Conservation (phyloP, 208 protist genomes). For the Novymonas esmeraldas region DNA sequence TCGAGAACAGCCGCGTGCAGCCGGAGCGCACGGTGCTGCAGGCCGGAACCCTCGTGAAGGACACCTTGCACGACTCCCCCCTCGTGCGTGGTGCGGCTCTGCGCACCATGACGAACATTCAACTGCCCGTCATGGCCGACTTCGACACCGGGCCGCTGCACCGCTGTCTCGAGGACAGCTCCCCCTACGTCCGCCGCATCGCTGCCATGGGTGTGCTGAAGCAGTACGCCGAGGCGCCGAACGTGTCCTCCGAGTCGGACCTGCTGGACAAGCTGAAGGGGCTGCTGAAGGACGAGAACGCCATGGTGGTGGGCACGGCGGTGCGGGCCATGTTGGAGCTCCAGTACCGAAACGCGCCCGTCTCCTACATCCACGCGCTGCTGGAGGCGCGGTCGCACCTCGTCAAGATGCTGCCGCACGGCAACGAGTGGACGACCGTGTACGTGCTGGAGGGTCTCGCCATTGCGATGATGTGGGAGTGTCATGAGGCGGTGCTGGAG, state of each 20-base stretch:
- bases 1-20: slow-evolving; percentile 97
- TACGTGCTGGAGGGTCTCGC: slow-evolving; percentile 97
- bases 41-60: slow-evolving; percentile 97
- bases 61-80: slow-evolving; percentile 95
- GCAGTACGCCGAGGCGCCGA: slow-evolving; percentile 95
- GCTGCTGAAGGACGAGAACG: slow-evolving; percentile 96
- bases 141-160: slow-evolving; percentile 96
- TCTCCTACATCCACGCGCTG: slow-evolving; percentile 29
- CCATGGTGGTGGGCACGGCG: slow-evolving; percentile 96
- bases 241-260: slow-evolving; percentile 85
- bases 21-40: slow-evolving; percentile 98
- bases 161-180: slow-evolving; percentile 92
- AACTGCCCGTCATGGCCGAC: slow-evolving; percentile 97
- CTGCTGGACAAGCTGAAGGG: slow-evolving; percentile 90
- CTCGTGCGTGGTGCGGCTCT: slow-evolving; percentile 98
- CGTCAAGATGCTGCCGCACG: slow-evolving; percentile 90
- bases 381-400: slow-evolving; percentile 87
- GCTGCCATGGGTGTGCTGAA: slow-evolving; percentile 98
- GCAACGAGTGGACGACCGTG: slow-evolving; percentile 97
- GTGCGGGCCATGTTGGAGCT: slow-evolving; percentile 92
- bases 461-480: slow-evolving; percentile 37
- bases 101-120: slow-evolving; percentile 98
- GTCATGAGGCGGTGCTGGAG: slow-evolving; percentile 21
- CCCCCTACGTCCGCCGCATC: slow-evolving; percentile 99
- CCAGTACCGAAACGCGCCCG: slow-evolving; percentile 36